Evolutionary conservation across 2,329 filamentous ascomycete species (phyloP), one percentile per base, ranked within the genome.

Genomic region (Nemania serpens): DNA sequence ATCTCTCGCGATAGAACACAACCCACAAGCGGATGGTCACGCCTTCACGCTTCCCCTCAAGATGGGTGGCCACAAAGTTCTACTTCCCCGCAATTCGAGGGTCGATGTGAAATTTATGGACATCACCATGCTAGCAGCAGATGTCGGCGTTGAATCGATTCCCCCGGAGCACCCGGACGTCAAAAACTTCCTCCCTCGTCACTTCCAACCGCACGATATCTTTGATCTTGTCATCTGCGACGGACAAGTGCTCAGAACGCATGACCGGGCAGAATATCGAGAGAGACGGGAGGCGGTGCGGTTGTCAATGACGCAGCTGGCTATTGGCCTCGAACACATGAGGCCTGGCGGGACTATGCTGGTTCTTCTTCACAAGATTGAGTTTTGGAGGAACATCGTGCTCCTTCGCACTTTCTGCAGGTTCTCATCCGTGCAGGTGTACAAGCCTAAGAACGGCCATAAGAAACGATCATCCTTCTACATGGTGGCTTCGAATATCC

Each of bases 381-480:
- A 85, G 55, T 65, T 65, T 0, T 78, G 74, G 75, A 58, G 74
- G 13, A 78, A 73, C 0, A 69, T 78, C 1, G 46, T 67, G 0
- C 47, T 80, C 0, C 45, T 86, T 10, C 66, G 75, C 13, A 68
- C 61, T 0, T 80, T 85, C 42, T 64, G 55, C 13, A 66, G 70
- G n/a, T 82, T 85, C 56, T 71, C 80, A 0, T 46, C 67, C 0
- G 66, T 84, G 0, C 43, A 59, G 20, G 63, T 84, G 0, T 80
- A 76, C 68, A 86, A 86, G 66, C 81, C 80, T 0, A 63, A 7
- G 1, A 68, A 7, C 1, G 65, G 59, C 2, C 80, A 85, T 59
- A 68, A 65, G 1, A 79, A 70, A 18, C 71, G 77, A 3, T 81
- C 78, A 0, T 84, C 81, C 0, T 86, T 85, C 63, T 86, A 86